Percentiles rank a stretch among this genome's conserved stretches.
phyloP scores from a whole-genome alignment of 805 yeast genomes.

The Teunomyces cretensis region DNA sequence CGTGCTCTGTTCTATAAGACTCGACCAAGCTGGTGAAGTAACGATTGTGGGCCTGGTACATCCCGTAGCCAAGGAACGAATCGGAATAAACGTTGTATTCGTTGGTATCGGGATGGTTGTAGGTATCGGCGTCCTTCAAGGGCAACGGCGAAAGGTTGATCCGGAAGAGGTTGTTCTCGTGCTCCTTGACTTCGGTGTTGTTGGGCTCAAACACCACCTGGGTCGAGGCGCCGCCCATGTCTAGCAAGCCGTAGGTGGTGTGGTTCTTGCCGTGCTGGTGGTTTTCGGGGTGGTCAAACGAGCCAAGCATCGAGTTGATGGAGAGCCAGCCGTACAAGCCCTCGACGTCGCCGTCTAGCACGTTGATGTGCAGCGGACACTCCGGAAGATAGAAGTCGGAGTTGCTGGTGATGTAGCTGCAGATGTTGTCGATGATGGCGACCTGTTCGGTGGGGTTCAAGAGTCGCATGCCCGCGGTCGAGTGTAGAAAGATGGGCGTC shows the following conservation, averaged over 20 bases:
- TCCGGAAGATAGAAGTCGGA: constrained; percentile 60
- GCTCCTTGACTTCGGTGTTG: constrained; percentile 42
- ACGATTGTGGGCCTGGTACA: constrained; percentile 51
- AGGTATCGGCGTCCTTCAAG: constrained; percentile 10
- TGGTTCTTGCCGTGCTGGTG: constrained; percentile 45
- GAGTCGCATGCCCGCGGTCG: constrained; percentile 68
- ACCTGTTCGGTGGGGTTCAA: constrained; percentile 52
- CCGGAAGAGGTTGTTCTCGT: constrained; percentile 45
- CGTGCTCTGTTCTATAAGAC: constrained; percentile 16
- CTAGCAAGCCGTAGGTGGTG: constrained; percentile 55
- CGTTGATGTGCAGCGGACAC: constrained; percentile 57
- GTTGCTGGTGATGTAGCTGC: constrained; percentile 47
- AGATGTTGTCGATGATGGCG: constrained; percentile 45
- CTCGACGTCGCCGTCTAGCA: constrained; percentile 64
- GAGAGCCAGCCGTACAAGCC: constrained; percentile 71
- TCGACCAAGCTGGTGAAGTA: constrained; percentile 41
- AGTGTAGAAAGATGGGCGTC: constrained; percentile 68
- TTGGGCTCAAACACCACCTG: constrained; percentile 66
- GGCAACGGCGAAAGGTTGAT: constrained; percentile 43
- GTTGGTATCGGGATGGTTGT: constrained; percentile 21
- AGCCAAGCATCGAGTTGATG: constrained; percentile 53
- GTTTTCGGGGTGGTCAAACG: constrained; percentile 36
- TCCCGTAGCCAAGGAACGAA: constrained; percentile 61
- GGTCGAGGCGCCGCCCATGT: constrained; percentile 66
- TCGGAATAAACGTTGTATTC: constrained; percentile 49